Evolutionary conservation across 1,284 basidiomycete species (phyloP).

Genomic region (Puccinia polysora): DNA sequence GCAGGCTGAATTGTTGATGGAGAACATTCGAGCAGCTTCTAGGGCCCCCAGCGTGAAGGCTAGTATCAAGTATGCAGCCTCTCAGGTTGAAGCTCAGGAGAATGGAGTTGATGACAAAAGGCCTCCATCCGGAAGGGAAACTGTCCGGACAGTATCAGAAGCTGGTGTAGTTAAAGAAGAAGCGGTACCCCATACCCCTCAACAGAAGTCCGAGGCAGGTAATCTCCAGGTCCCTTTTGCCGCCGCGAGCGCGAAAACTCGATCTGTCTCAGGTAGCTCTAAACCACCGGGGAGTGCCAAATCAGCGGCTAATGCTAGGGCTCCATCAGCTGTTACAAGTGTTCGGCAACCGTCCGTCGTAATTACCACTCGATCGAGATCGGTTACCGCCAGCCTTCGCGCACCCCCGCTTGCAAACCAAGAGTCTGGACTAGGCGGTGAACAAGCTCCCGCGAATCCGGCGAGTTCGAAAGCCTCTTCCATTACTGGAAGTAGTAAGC

Average conservation of each 20-base stretch:
- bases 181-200: neutral
- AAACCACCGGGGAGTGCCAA: too few species aligned
- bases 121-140: neutral
- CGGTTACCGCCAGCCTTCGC: neutral
- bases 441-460: neutral
- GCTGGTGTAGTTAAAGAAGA: neutral
- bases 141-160: neutral
- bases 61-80: neutral
- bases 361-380: neutral
- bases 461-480: neutral
- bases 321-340: neutral
- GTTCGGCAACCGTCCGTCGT: neutral
- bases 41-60: neutral
- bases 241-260: too few species aligned
- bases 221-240: neutral
- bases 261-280: too few species aligned
- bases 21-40: constrained; percentile 1
- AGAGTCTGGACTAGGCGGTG: too few species aligned
- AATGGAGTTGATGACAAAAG: neutral
- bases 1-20: neutral
- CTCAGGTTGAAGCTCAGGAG: neutral
- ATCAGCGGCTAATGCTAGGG: too few species aligned
- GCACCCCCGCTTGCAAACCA: neutral
- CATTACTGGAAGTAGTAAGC: neutral
- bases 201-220: neutral